Base-by-base conservation (phyloP, 352 stramenopile species). In the Phytopythium sindhum region DNA sequence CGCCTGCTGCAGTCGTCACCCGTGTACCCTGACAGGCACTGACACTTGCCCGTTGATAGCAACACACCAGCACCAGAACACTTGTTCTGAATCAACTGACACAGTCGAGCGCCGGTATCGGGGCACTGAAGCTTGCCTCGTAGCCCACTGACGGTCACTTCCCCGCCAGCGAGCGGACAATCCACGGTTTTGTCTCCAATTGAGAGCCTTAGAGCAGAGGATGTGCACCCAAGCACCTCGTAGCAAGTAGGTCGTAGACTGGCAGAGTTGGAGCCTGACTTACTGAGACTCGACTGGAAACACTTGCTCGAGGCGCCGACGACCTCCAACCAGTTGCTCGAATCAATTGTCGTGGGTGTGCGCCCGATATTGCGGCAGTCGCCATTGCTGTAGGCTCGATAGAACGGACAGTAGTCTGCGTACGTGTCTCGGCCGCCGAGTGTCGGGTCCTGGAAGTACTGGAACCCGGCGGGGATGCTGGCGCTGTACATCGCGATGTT, bases 361-460 rank as follows among this genome's bases (percentile, higher is more conserved):
- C 68, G 74, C 23, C 80, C 80, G 60, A 89, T 83, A 8, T 80
- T 74, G 23, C 77, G 74, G 45, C 87, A 95, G 52, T 92, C 87
- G 2, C 85, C 85, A 48, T 92, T 93, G 64, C 78, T 90, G 61
- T 90, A 93, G 8, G 73, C 81, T 2, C 76, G 73, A 58, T 90
- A 93, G 58, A 90, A 88, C 31, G 87, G 85, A 61, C 87, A 95
- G 66, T 91, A 94, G 69, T 95, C 87, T 0, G 81, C 74, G 47
- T 80, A 93, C 19, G 79, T 72, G 55, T 92, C 82, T 23, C 73
- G 69, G 2, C 85, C 85, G 1, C 82, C 83, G 21, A 90, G 74
- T 14, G 42, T 56, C 3, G 75, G 69, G 52, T 93, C 75, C 33
- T 82, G 60, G 53, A 95, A 95, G 61, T 95, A 95, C 70, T 93